Conservation (phyloP, 1,284 basidiomycete species). For the Ustilago curta region DNA sequence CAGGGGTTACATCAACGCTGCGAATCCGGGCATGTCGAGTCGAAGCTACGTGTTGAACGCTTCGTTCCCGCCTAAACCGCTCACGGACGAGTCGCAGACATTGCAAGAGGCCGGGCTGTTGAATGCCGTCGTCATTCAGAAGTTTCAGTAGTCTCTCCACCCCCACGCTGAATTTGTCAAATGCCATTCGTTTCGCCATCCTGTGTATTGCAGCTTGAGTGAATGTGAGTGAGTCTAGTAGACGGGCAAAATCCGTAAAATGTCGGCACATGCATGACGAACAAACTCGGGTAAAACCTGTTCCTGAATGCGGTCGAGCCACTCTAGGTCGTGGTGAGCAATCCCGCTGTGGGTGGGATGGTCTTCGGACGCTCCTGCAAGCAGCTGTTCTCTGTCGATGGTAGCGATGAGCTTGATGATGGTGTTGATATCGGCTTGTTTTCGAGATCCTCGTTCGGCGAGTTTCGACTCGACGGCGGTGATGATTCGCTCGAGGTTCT, state of each 20-base stretch:
- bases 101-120: constrained; percentile 63
- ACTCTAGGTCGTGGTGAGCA: constrained; percentile 46
- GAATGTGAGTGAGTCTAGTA: constrained; percentile 17
- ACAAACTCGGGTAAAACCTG: constrained; percentile 48
- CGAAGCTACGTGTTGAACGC: constrained; percentile 60
- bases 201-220: neutral
- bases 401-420: constrained; percentile 52
- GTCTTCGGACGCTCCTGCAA: constrained; percentile 45
- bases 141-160: constrained; percentile 40
- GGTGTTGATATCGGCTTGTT: constrained; percentile 36
- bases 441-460: constrained; percentile 28
- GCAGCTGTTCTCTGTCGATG: constrained; percentile 50
- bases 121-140: constrained; percentile 66
- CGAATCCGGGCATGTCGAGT: constrained; percentile 60
- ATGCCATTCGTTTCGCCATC: neutral
- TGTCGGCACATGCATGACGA: constrained; percentile 36
- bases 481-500: constrained; percentile 45
- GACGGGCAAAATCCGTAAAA: constrained; percentile 45
- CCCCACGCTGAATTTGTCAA: neutral
- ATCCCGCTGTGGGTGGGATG: neutral
- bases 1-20: constrained; percentile 84
- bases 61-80: constrained; percentile 66
- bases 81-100: constrained; percentile 61
- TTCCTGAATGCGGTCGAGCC: constrained; percentile 54
- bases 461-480: constrained; percentile 48